phyloP scores from a whole-genome alignment of 176 grass and related monocot genomes.

The Zoysia japonica region DNA sequence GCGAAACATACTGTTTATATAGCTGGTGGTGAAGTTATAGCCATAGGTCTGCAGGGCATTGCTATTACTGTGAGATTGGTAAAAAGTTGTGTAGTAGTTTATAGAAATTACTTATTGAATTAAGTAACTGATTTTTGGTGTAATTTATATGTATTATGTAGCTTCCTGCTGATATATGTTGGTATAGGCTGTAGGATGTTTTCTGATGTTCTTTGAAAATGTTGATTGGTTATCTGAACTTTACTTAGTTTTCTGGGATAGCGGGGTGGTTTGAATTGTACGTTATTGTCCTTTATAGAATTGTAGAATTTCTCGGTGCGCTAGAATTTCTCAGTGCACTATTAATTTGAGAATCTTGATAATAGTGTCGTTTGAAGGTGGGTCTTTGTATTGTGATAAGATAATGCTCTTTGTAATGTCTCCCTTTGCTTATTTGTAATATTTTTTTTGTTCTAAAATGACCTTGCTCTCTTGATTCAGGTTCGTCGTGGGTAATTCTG shows the following conservation, averaged over 20 bases:
- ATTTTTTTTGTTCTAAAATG: conserved; percentile 4
- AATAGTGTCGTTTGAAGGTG: not conserved
- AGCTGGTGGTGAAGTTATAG: too few relatives aligned
- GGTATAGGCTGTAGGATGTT: not conserved
- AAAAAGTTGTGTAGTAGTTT: too few relatives aligned
- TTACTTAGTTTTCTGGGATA: not conserved
- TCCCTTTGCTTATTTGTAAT: not conserved
- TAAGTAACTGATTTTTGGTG: not conserved
- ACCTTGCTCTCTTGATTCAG: conserved; percentile 39
- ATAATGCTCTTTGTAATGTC: not conserved
- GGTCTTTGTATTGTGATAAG: not conserved
- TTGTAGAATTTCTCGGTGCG: not conserved
- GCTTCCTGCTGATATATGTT: not conserved
- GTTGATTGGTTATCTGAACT: not conserved
- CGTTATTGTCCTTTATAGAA: conserved; percentile 5
- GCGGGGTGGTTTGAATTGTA: not conserved
- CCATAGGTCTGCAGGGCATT: too few relatives aligned
- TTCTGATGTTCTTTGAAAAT: not conserved
- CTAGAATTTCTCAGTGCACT: conserved; percentile 1
- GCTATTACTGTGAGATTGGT: too few relatives aligned
- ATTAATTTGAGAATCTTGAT: conserved; percentile 13
- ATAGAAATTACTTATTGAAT: not conserved
- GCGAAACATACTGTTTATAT: too few relatives aligned
- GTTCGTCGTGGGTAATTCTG: conserved; percentile 86
- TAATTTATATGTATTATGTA: not conserved